Evolutionary conservation across 176 grass and related monocot species (phyloP).

Genomic region (Zoysia japonica): DNA sequence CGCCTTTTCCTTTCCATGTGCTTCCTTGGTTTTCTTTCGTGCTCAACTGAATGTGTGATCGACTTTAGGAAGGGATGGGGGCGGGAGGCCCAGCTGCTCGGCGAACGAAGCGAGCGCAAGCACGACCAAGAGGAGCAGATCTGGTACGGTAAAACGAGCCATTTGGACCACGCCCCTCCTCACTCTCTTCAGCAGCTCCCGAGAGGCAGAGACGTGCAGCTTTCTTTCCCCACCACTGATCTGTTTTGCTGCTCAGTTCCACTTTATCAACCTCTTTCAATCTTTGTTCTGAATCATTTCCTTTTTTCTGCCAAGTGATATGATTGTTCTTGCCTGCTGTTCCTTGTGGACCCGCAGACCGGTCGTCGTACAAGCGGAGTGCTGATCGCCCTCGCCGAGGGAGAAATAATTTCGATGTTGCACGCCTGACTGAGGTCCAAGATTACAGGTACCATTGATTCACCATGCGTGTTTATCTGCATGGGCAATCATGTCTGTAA

Average conservation of each 20-base stretch:
- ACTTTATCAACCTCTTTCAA: slow-evolving; percentile 48
- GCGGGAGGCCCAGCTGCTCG: slow-evolving; percentile 62
- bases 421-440: slow-evolving; percentile 75
- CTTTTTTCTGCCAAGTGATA: slow-evolving; percentile 29
- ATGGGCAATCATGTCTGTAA: slow-evolving; percentile 13
- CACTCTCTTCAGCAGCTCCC: neutral
- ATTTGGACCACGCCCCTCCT: slow-evolving; percentile 16
- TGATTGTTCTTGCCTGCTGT: slow-evolving; percentile 35
- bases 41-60: slow-evolving; percentile 37
- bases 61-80: slow-evolving; percentile 35
- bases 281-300: slow-evolving; percentile 41
- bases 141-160: slow-evolving; percentile 51
- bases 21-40: slow-evolving; percentile 34
- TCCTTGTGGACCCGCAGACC: slow-evolving; percentile 39
- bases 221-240: slow-evolving; percentile 40
- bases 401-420: slow-evolving; percentile 62
- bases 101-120: slow-evolving; percentile 58
- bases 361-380: neutral
- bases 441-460: slow-evolving; percentile 64
- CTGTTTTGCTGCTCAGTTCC: slow-evolving; percentile 31
- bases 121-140: slow-evolving; percentile 68
- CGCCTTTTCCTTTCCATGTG: slow-evolving; percentile 38
- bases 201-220: slow-evolving; percentile 19
- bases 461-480: slow-evolving; percentile 31
- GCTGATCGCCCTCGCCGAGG: slow-evolving; percentile 47